Percentiles rank a stretch among this genome's conserved stretches.
phyloP scores from a whole-genome alignment of 768 basidiomycete species.

The Russula brevipes region DNA sequence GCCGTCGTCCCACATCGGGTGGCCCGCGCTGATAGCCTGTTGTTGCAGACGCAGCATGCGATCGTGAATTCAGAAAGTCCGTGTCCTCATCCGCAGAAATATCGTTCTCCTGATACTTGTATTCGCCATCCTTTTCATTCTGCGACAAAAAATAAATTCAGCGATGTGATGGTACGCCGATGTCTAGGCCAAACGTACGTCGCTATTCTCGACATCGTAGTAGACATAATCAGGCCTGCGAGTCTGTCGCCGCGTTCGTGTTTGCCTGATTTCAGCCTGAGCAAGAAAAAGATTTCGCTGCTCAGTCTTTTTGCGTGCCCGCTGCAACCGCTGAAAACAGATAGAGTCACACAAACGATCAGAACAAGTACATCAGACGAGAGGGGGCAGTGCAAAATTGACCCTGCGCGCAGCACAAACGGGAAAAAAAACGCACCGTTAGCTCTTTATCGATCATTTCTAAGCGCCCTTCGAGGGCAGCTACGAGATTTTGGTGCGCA shows the following conservation, averaged over 20 bases:
- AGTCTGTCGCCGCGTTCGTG: constrained; percentile 68
- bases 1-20: constrained; percentile 31
- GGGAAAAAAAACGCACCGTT: constrained; percentile 48
- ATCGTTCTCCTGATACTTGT: constrained; percentile 56
- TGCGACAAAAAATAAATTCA: constrained; percentile 34
- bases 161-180: constrained; percentile 28
- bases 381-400: constrained; percentile 11
- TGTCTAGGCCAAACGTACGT: constrained; percentile 41
- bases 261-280: constrained; percentile 74
- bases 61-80: constrained; percentile 35
- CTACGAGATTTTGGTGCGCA: constrained; percentile 57
- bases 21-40: constrained; percentile 15
- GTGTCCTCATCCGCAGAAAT: constrained; percentile 21
- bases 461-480: constrained; percentile 57
- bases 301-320: constrained; percentile 63
- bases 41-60: constrained; percentile 23
- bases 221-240: constrained; percentile 80
- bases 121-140: constrained; percentile 59
- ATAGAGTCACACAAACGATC: constrained; percentile 11
- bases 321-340: constrained; percentile 58
- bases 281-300: constrained; percentile 58
- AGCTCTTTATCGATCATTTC: constrained; percentile 65
- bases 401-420: not conserved
- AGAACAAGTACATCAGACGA: constrained; percentile 1
- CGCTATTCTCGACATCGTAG: constrained; percentile 57